Percentiles rank a stretch among this genome's conserved stretches.
Conservation (phyloP, 306 rosid genomes). For the Luffa acutangula region DNA sequence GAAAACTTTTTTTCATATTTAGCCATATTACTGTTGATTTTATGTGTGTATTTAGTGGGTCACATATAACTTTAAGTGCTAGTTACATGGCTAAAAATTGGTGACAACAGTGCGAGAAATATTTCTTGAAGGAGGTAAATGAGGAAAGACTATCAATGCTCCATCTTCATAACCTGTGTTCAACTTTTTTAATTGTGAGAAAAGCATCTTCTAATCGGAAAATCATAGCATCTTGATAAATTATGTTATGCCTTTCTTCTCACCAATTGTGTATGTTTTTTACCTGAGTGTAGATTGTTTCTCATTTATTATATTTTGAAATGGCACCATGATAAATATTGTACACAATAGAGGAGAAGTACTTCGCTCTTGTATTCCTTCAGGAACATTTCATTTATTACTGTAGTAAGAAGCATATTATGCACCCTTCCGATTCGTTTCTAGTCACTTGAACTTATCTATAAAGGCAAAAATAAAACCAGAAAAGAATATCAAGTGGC, state of each 20-base stretch:
- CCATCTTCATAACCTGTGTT: not conserved
- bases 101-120: not conserved
- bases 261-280: not conserved
- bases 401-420: not conserved
- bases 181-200: not conserved
- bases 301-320: not conserved
- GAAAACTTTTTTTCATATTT: not conserved
- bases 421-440: not conserved
- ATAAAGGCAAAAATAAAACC: not conserved
- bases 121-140: not conserved
- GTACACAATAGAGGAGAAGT: not conserved
- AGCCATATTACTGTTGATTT: not conserved
- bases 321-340: not conserved
- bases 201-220: not conserved
- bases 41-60: not conserved
- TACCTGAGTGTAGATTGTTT: not conserved
- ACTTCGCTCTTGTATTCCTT: not conserved
- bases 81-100: not conserved
- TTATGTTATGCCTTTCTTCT: not conserved
- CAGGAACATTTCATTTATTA: not conserved
- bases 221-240: too few relatives aligned
- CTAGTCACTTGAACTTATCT: not conserved
- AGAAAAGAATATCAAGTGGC: not conserved
- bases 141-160: not conserved
- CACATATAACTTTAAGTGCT: not conserved